Evolutionary conservation across 176 grass and related monocot genomes (phyloP).

Genomic region (Bromus sterilis): DNA sequence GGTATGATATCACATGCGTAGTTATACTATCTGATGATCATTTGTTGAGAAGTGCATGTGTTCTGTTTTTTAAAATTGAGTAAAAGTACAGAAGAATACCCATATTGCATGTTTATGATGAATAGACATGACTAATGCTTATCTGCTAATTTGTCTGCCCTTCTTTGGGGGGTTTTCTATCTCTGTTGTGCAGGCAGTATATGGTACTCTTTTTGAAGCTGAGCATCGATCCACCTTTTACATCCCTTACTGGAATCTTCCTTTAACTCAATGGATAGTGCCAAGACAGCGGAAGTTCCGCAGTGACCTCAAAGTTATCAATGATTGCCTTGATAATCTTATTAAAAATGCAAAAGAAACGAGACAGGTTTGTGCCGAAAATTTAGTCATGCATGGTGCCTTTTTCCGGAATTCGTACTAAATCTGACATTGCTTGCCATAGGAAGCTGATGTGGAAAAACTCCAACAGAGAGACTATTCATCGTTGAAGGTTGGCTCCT

Average conservation of each 20-base stretch:
- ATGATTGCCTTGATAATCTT: slow-evolving; percentile 82
- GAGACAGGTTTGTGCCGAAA: slow-evolving; percentile 51
- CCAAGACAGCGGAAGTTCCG: slow-evolving; percentile 83
- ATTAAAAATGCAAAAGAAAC: slow-evolving; percentile 97
- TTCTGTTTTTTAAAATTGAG: background rate
- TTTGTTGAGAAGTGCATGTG: background rate
- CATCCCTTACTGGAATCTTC: slow-evolving; percentile 97
- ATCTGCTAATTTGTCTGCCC: slow-evolving; percentile 1
- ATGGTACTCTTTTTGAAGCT: slow-evolving; percentile 97
- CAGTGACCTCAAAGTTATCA: slow-evolving; percentile 87
- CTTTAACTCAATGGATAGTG: slow-evolving; percentile 79
- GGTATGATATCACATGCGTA: background rate
- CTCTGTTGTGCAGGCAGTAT: slow-evolving; percentile 63
- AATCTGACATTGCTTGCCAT: slow-evolving; percentile 2
- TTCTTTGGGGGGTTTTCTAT: background rate
- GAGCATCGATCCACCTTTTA: slow-evolving; percentile 97
- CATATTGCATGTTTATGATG: background rate
- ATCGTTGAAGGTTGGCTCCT: slow-evolving; percentile 65
- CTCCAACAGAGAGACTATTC: slow-evolving; percentile 97
- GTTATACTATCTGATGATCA: slow-evolving; percentile 14
- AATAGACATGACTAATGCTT: background rate
- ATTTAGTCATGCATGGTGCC: background rate
- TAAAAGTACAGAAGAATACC: background rate
- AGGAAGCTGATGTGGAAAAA: slow-evolving; percentile 98
- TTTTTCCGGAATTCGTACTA: slow-evolving; percentile 4